These are phyloP conservation scores for Xylaria sp. DNA, from an alignment of 2,329 filamentous ascomycete species.

Conservation along the genomic window DNA sequence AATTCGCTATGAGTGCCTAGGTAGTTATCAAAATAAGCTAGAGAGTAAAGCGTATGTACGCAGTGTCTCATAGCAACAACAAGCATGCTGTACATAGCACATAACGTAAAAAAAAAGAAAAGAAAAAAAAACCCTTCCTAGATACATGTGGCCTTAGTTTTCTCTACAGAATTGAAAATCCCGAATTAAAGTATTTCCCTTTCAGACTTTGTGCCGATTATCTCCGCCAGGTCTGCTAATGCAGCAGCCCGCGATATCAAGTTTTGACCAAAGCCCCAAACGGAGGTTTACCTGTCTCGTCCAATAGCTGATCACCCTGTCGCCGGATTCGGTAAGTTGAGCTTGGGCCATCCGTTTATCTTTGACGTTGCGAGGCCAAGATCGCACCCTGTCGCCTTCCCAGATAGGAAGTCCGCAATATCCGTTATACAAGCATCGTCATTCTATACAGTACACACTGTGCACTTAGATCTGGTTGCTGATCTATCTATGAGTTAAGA, in stretches of 20 bases:
- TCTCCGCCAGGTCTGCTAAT: neutral
- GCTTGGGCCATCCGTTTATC: constrained; percentile 25
- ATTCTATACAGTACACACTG: neutral
- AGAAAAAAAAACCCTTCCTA: no score
- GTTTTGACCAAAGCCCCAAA: neutral
- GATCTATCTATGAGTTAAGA: neutral
- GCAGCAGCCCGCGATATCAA: neutral
- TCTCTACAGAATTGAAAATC: neutral
- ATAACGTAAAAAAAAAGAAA: no score
- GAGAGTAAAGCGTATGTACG: neutral
- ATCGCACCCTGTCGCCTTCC: constrained; percentile 16
- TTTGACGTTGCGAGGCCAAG: neutral
- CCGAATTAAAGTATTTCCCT: no score
- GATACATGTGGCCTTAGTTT: neutral
- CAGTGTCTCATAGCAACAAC: neutral
- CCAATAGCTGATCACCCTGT: constrained; percentile 25
- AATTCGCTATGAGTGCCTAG: no score
- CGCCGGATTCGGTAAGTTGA: constrained; percentile 33
- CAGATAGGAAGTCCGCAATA: constrained; percentile 33
- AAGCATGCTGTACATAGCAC: neutral
- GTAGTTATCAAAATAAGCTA: constrained; percentile 10
- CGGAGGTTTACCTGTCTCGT: neutral
- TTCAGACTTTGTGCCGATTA: no score
- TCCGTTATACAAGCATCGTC: constrained; percentile 5
- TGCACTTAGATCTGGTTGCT: neutral